These are phyloP conservation scores for Monilinia laxa DNA, from an alignment of 2,329 filamentous ascomycete genomes.

Conservation along the genomic window DNA sequence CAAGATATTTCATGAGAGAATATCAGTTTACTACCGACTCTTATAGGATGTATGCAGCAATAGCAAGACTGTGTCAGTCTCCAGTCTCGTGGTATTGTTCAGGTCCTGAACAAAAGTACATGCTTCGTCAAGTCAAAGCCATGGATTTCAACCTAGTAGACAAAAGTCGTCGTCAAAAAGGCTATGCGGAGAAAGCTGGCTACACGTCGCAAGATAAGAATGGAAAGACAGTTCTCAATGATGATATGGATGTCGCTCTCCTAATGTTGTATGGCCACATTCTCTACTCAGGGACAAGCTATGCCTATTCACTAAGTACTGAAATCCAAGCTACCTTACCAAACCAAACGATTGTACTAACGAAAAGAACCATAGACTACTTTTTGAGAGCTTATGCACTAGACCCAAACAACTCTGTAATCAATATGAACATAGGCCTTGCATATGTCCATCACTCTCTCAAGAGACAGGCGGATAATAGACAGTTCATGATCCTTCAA, in stretches of 20 bases:
- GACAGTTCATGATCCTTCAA: slow-evolving; percentile 84
- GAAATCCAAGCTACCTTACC: not conserved
- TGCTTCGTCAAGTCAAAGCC: slow-evolving; percentile 85
- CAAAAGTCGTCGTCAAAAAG: slow-evolving; percentile 48
- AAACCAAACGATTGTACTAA: slow-evolving; percentile 4
- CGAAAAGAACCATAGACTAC: slow-evolving; percentile 58
- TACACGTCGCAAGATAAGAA: slow-evolving; percentile 42
- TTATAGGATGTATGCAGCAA: slow-evolving; percentile 76
- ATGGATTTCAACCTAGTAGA: slow-evolving; percentile 70
- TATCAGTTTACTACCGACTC: slow-evolving; percentile 77
- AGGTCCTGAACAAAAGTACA: slow-evolving; percentile 83
- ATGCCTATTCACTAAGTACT: slow-evolving; percentile 74
- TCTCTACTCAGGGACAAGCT: slow-evolving; percentile 78
- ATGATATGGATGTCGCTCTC: slow-evolving; percentile 69
- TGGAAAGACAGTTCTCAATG: slow-evolving; percentile 37
- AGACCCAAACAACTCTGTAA: slow-evolving; percentile 71
- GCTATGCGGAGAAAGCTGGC: slow-evolving; percentile 46
- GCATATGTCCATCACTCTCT: slow-evolving; percentile 86
- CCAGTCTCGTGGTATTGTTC: slow-evolving; percentile 74
- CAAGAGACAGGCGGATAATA: slow-evolving; percentile 85
- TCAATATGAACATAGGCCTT: slow-evolving; percentile 78
- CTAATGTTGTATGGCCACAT: slow-evolving; percentile 90
- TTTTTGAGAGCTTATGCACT: slow-evolving; percentile 76
- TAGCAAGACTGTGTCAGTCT: slow-evolving; percentile 75
- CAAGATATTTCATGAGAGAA: slow-evolving; percentile 81